Percentiles rank a stretch among this genome's conserved stretches.
These are phyloP conservation scores for Thuja plicata DNA, from an alignment of 83 land plant genomes.

Conservation along the genomic window DNA sequence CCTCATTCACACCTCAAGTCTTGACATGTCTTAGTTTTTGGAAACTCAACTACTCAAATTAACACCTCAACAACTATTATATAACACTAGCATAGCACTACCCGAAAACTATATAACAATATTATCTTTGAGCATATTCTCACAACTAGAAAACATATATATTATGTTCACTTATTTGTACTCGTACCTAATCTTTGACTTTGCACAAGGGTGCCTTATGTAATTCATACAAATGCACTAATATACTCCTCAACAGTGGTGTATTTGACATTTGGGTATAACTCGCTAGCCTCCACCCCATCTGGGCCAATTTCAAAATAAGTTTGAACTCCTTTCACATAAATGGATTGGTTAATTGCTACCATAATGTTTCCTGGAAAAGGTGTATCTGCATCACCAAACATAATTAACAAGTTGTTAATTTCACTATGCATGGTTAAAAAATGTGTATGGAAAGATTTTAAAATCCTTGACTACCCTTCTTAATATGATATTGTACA, in stretches of 20 bases:
- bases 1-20: too few relatives aligned
- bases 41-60: too few relatives aligned
- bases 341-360: slow-evolving; percentile 15
- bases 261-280: slow-evolving; percentile 31
- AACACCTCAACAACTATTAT: too few relatives aligned
- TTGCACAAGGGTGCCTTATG: background rate
- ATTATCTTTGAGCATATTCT: too few relatives aligned
- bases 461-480: background rate
- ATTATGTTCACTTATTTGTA: background rate
- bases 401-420: background rate
- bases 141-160: too few relatives aligned
- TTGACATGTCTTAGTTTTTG: too few relatives aligned
- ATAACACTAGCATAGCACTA: too few relatives aligned
- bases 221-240: slow-evolving; percentile 1
- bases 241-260: slow-evolving; percentile 27
- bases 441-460: background rate
- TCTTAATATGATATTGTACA: too few relatives aligned
- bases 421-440: background rate
- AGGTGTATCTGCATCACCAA: slow-evolving; percentile 20
- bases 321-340: slow-evolving; percentile 21
- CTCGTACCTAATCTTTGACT: background rate
- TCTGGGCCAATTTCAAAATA: slow-evolving; percentile 23
- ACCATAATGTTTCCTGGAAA: slow-evolving; percentile 2
- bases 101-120: too few relatives aligned
- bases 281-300: slow-evolving; percentile 25